These are phyloP conservation scores for Achaetomiella virescens DNA, from an alignment of 495 filamentous ascomycete genomes.

Conservation along the genomic window DNA sequence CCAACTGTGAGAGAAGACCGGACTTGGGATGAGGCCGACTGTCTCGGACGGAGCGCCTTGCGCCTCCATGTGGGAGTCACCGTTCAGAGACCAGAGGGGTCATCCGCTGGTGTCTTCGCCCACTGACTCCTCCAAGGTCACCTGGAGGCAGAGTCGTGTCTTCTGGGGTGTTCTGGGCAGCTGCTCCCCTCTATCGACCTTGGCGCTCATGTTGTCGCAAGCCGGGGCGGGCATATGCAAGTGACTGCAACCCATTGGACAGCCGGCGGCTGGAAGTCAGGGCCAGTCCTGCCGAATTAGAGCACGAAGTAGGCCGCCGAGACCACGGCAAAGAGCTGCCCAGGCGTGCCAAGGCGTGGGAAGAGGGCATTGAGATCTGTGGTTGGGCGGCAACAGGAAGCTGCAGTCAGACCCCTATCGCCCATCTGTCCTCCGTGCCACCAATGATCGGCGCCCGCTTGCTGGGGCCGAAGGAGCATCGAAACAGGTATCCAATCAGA, in stretches of 20 bases:
- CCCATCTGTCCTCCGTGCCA: constrained; percentile 20
- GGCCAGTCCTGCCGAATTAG: constrained; percentile 26
- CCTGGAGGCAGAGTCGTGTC: too few species aligned
- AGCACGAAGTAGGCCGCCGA: constrained; percentile 15
- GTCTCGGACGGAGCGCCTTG: constrained; percentile 5
- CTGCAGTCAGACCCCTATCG: constrained; percentile 15
- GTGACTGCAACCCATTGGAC: constrained; percentile 25
- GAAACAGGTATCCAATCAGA: constrained; percentile 29
- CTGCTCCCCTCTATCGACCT: constrained; percentile 6
- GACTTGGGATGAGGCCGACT: neutral
- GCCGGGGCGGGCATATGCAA: constrained; percentile 25
- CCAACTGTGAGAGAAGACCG: neutral
- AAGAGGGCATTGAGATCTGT: constrained; percentile 17
- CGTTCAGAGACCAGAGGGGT: too few species aligned
- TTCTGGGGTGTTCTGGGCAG: neutral
- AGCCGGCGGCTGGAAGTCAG: constrained; percentile 18
- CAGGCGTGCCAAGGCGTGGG: constrained; percentile 9
- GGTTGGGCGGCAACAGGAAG: constrained; percentile 28
- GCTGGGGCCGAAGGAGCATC: neutral
- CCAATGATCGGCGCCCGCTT: constrained; percentile 17
- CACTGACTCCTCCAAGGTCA: too few species aligned
- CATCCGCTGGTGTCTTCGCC: too few species aligned
- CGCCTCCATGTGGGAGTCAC: neutral
- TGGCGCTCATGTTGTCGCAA: constrained; percentile 28
- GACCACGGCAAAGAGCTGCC: constrained; percentile 9